phyloP scores from a whole-genome alignment of 2,329 filamentous ascomycete genomes.

The Neophaeococcomyces aloes region DNA sequence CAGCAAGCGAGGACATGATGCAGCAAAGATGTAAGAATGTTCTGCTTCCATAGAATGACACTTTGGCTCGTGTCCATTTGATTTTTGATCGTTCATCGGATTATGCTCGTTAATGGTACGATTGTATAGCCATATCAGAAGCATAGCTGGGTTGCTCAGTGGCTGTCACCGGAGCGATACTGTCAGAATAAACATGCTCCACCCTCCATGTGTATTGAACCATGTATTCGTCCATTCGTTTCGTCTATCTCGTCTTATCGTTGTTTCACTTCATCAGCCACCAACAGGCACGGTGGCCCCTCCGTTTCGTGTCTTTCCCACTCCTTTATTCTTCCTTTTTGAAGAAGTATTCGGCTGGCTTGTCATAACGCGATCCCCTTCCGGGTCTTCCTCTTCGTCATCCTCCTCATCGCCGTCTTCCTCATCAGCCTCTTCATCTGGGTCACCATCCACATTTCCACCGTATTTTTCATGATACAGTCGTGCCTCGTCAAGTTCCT shows the following conservation, averaged over 20 bases:
- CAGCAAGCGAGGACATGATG: too few species aligned
- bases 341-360: slow-evolving; percentile 7
- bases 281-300: slow-evolving; percentile 7
- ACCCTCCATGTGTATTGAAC: too few species aligned
- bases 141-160: too few species aligned
- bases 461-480: slow-evolving; percentile 28
- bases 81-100: too few species aligned
- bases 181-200: too few species aligned
- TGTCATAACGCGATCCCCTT: slow-evolving; percentile 20
- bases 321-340: slow-evolving; percentile 1
- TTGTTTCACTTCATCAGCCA: background rate
- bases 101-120: too few species aligned
- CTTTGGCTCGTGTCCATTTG: too few species aligned
- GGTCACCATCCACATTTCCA: slow-evolving; percentile 24
- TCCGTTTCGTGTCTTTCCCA: background rate
- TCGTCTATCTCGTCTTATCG: background rate
- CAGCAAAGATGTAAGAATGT: too few species aligned
- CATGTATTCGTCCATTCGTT: too few species aligned
- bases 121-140: too few species aligned
- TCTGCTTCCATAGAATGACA: too few species aligned
- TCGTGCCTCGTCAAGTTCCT: slow-evolving; percentile 65
- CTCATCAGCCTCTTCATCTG: slow-evolving; percentile 27
- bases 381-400: slow-evolving; percentile 29
- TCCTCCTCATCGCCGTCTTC: slow-evolving; percentile 32
- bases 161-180: too few species aligned